Percentiles rank a stretch among this genome's conserved stretches.
Conservation (phyloP, 1,139 yeast species). For the Sugiyamaella sp. region DNA sequence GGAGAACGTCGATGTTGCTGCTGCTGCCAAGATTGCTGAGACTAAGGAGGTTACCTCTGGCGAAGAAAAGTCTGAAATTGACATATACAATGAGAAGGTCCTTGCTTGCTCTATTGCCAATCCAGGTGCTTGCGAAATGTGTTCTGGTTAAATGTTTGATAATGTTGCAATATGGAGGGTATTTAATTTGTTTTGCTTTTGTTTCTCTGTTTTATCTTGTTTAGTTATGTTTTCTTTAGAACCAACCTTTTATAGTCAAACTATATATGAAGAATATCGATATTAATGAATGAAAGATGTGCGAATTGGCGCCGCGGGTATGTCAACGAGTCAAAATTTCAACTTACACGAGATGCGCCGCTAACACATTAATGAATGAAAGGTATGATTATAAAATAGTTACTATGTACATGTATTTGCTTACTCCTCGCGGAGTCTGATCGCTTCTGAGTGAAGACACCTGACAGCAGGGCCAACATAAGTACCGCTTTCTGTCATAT, state of each 20-base stretch:
- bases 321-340: too few relatives aligned
- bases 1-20: constrained; percentile 23
- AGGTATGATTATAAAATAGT: too few relatives aligned
- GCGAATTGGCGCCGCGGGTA: too few relatives aligned
- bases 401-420: too few relatives aligned
- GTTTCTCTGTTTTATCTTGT: constrained; percentile 9
- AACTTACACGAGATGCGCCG: too few relatives aligned
- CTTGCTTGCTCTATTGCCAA: constrained; percentile 96
- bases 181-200: constrained; percentile 10
- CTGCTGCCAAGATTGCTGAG: constrained; percentile 20
- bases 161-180: constrained; percentile 8
- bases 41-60: constrained; percentile 24
- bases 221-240: constrained; percentile 22
- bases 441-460: too few relatives aligned
- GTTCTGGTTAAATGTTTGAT: constrained; percentile 73
- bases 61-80: constrained; percentile 46
- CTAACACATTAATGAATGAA: too few relatives aligned
- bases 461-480: too few relatives aligned
- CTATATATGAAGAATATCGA: constrained; percentile 46
- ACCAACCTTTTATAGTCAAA: constrained; percentile 32
- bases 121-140: constrained; percentile 98
- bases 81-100: constrained; percentile 89
- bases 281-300: constrained; percentile 8
- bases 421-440: too few relatives aligned
- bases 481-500: background rate